phyloP scores from a whole-genome alignment of 78 protist species.

The Paratrimastix pyriformis region DNA sequence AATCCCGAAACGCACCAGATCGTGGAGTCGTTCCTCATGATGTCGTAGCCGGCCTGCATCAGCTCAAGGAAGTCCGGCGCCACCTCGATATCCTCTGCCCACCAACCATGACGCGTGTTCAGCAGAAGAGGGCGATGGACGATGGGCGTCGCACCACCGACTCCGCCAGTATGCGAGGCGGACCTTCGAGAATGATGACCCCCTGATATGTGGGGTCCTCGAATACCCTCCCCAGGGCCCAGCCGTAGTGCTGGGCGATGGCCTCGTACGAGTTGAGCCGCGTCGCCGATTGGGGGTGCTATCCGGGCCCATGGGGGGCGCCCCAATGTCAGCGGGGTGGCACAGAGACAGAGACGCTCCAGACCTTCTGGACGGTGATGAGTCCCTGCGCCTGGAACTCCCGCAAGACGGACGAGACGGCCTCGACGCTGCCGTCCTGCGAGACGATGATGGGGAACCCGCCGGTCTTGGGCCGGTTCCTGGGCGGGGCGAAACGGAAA shows the following conservation, averaged over 20 bases:
- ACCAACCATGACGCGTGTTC: not conserved
- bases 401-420: not conserved
- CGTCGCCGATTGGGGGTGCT: not conserved
- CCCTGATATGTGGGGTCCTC: not conserved
- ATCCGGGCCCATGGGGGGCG: not conserved
- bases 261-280: constrained; percentile 1
- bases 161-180: too few species aligned
- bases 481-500: too few species aligned
- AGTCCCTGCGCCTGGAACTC: not conserved
- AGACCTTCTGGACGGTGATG: not conserved
- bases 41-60: constrained; percentile 22
- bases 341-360: not conserved
- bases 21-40: constrained; percentile 16
- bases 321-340: not conserved
- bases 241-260: constrained; percentile 39
- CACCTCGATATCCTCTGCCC: constrained; percentile 60
- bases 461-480: too few species aligned
- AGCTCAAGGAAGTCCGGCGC: constrained; percentile 66
- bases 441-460: not conserved
- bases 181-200: constrained; percentile 40
- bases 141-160: not conserved
- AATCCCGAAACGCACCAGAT: constrained; percentile 67
- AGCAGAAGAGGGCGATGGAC: not conserved
- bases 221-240: constrained; percentile 28
- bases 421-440: constrained; percentile 3